A percentile compares a stretch with the other conserved stretches of the same genome.
These are phyloP conservation scores for Leccinum disarticulatum DNA, from an alignment of 768 basidiomycete species.

Conservation along the genomic window DNA sequence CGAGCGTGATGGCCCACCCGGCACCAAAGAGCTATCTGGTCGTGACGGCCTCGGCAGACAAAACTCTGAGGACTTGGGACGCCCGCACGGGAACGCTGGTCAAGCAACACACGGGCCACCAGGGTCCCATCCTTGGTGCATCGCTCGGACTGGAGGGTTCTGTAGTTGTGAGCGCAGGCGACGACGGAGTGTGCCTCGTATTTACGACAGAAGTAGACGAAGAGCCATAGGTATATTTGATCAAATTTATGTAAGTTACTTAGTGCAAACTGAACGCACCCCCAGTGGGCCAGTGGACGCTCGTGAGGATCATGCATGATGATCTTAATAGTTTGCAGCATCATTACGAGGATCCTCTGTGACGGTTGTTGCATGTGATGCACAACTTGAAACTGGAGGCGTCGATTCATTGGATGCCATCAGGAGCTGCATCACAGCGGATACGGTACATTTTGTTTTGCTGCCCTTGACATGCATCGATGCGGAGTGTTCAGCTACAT, in stretches of 20 bases:
- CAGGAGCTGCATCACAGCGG: too few species aligned
- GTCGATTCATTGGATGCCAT: too few species aligned
- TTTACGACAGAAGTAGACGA: conserved; percentile 58
- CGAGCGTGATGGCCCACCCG: conserved; percentile 73
- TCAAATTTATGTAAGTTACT: rapidly evolving
- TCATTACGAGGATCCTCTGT: too few species aligned
- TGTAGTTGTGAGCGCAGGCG: conserved; percentile 83
- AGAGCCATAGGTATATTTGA: conserved; percentile 1
- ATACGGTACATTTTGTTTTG: too few species aligned
- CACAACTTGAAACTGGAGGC: too few species aligned
- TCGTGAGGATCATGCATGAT: too few species aligned
- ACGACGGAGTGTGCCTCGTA: conserved; percentile 85
- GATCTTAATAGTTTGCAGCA: too few species aligned
- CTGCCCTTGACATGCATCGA: too few species aligned
- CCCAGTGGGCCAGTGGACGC: too few species aligned
- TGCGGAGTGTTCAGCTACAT: too few species aligned
- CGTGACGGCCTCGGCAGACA: conserved; percentile 86
- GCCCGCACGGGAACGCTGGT: conserved; percentile 77
- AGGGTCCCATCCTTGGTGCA: conserved; percentile 71
- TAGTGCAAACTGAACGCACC: background rate
- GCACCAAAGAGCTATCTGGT: conserved; percentile 73
- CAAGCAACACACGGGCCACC: conserved; percentile 81
- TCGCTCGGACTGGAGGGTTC: conserved; percentile 68
- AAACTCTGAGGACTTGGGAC: conserved; percentile 89
- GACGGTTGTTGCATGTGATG: too few species aligned